Percentiles rank a stretch among this genome's conserved stretches.
These are phyloP conservation scores for Picea mariana DNA, from an alignment of 83 land plant species.

Conservation along the genomic window DNA sequence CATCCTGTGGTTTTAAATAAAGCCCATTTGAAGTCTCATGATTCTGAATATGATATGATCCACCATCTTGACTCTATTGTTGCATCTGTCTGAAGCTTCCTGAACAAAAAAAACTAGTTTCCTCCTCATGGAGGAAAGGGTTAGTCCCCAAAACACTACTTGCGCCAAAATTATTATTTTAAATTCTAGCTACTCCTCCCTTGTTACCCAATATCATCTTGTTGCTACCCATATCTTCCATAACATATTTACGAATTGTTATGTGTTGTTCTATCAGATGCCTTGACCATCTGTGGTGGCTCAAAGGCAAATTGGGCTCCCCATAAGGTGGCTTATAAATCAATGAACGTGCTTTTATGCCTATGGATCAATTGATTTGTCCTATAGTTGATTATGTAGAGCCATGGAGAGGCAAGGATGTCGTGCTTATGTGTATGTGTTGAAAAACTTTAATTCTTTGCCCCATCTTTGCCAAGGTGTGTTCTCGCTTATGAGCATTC, in stretches of 20 bases:
- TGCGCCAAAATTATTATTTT: conserved; percentile 7
- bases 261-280: conserved; percentile 14
- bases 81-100: conserved; percentile 19
- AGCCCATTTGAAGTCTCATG: neutral
- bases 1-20: conserved; percentile 18
- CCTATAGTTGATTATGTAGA: neutral
- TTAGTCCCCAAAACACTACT: neutral
- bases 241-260: conserved; percentile 15
- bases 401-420: conserved; percentile 24
- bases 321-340: conserved; percentile 29
- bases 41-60: neutral
- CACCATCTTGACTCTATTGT: conserved; percentile 1
- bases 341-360: conserved; percentile 33
- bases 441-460: conserved; percentile 19
- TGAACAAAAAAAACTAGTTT: conserved; percentile 11
- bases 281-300: conserved; percentile 24
- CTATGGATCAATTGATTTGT: conserved; percentile 26
- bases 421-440: conserved; percentile 20
- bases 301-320: conserved; percentile 11
- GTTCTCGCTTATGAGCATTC: conserved; percentile 63
- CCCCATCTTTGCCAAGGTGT: conserved; percentile 42
- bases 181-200: conserved; percentile 12
- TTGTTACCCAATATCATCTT: neutral
- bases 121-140: conserved; percentile 4
- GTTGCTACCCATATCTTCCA: conserved; percentile 7